phyloP scores from a whole-genome alignment of 441 rosid species.

The Gossypium schwendimanii region DNA sequence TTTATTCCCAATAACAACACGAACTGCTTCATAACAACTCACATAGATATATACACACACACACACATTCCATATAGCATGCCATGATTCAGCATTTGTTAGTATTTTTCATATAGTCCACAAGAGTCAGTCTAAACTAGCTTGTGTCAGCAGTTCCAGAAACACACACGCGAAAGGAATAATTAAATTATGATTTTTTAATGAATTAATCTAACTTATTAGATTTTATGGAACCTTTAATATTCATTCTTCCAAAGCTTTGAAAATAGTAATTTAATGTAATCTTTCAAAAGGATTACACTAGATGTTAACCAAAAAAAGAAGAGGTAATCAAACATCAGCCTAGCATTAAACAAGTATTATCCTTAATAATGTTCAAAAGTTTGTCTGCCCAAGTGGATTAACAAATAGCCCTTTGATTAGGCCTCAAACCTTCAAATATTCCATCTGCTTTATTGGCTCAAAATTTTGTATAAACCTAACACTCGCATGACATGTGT shows the following conservation, averaged over 20 bases:
- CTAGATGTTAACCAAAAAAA: background rate
- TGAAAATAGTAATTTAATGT: background rate
- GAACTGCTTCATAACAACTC: background rate
- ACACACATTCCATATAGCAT: background rate
- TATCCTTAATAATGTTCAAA: slow-evolving; percentile 15
- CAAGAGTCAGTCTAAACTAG: background rate
- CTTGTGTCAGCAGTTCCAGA: background rate
- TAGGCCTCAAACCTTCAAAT: background rate
- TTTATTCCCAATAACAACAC: background rate
- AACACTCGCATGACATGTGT: slow-evolving; percentile 18
- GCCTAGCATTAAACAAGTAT: slow-evolving; percentile 12
- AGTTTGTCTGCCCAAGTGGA: slow-evolving; percentile 29
- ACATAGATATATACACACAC: background rate
- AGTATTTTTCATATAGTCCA: background rate
- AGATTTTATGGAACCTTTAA: too few species aligned
- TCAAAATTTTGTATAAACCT: background rate
- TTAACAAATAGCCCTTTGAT: slow-evolving; percentile 14
- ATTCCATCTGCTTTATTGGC: slow-evolving; percentile 4
- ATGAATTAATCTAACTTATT: background rate
- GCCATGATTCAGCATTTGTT: background rate
- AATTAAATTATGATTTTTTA: too few species aligned
- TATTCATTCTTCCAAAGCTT: background rate
- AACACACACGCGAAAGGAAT: background rate
- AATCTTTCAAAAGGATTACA: background rate
- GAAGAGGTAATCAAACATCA: slow-evolving; percentile 18